Conservation (phyloP, 2,329 filamentous ascomycete species). For the Paraconiothyrium brasiliense region DNA sequence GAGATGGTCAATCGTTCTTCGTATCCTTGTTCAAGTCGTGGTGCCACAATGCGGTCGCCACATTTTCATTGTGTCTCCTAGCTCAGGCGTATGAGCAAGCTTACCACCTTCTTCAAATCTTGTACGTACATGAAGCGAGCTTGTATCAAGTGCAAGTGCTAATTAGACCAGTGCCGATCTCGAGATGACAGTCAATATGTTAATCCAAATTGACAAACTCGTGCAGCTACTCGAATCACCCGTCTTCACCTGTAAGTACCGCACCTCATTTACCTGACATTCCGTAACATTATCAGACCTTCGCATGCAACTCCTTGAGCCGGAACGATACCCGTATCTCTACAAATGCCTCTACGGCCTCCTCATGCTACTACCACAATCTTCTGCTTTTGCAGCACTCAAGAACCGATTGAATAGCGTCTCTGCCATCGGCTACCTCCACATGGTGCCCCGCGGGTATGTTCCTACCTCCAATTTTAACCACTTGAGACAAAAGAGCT, state of each 20-base stretch:
- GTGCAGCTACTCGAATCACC: slow-evolving; percentile 96
- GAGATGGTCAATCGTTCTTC: slow-evolving; percentile 95
- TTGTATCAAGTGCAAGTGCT: slow-evolving; percentile 25
- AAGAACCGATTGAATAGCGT: slow-evolving; percentile 98
- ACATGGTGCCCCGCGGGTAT: slow-evolving; percentile 82
- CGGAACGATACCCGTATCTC: slow-evolving; percentile 91
- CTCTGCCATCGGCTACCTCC: slow-evolving; percentile 93
- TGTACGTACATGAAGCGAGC: slow-evolving; percentile 65
- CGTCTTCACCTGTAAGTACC: slow-evolving; percentile 87
- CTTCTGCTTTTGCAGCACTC: slow-evolving; percentile 92
- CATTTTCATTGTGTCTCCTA: slow-evolving; percentile 92
- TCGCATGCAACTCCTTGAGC: slow-evolving; percentile 91
- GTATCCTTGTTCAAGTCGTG: slow-evolving; percentile 93
- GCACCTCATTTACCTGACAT: not conserved
- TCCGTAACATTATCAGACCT: slow-evolving; percentile 68
- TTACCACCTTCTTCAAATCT: slow-evolving; percentile 94
- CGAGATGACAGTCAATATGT: slow-evolving; percentile 98
- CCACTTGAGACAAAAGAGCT: slow-evolving; percentile 54
- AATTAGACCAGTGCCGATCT: slow-evolving; percentile 77
- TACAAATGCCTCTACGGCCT: slow-evolving; percentile 98
- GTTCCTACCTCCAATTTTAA: slow-evolving; percentile 56
- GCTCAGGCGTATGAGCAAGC: slow-evolving; percentile 98
- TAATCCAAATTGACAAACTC: slow-evolving; percentile 98
- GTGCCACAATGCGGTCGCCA: slow-evolving; percentile 98
- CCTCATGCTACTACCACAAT: slow-evolving; percentile 97